Conservation (phyloP, 2,329 filamentous ascomycete genomes). For the Penicillium hordei region DNA sequence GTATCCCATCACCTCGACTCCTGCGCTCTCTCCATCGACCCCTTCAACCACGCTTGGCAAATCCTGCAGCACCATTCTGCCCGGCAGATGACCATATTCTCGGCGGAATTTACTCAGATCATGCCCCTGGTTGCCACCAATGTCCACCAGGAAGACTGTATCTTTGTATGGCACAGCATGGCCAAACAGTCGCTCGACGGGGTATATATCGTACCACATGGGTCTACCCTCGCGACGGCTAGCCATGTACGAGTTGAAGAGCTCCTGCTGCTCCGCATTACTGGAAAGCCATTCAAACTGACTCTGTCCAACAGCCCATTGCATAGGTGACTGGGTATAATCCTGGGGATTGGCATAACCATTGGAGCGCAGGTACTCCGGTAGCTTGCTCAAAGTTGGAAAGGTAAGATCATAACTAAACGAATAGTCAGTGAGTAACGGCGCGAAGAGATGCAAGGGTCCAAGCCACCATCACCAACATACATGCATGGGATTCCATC, state of each 20-base stretch:
- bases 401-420: constrained; percentile 30
- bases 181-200: constrained; percentile 26
- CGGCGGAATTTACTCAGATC: constrained; percentile 37
- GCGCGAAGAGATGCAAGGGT: background rate
- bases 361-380: constrained; percentile 31
- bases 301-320: constrained; percentile 34
- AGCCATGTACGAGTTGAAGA: constrained; percentile 38
- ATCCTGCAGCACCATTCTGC: constrained; percentile 43
- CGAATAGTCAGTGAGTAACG: background rate
- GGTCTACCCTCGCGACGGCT: constrained; percentile 32
- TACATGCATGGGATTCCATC: constrained; percentile 35
- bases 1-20: constrained; percentile 35
- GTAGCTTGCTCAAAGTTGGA: constrained; percentile 33
- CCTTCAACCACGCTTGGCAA: constrained; percentile 31
- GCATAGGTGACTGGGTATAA: constrained; percentile 32
- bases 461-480: background rate
- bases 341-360: constrained; percentile 31
- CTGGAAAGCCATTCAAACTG: constrained; percentile 37
- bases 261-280: constrained; percentile 25
- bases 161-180: constrained; percentile 27
- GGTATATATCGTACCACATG: constrained; percentile 36
- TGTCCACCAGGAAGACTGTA: constrained; percentile 41
- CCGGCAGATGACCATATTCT: constrained; percentile 34
- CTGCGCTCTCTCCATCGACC: constrained; percentile 8
- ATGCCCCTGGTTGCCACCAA: constrained; percentile 45